phyloP scores from a whole-genome alignment of 129 eudicot species.

The Daucus carota region DNA sequence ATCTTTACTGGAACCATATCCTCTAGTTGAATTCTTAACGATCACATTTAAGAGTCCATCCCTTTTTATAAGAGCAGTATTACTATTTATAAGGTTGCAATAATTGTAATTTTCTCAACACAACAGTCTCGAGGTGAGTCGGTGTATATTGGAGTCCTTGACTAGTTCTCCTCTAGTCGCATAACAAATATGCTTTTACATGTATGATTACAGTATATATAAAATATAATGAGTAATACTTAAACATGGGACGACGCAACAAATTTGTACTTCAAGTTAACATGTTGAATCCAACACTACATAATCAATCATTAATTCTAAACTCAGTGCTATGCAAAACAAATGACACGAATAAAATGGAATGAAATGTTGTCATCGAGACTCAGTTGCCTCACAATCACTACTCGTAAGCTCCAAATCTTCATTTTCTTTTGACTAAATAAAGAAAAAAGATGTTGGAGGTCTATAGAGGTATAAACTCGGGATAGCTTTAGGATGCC shows the following conservation, averaged over 20 bases:
- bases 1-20: not conserved
- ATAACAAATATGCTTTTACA: not conserved
- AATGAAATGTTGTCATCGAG: not conserved
- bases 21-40: not conserved
- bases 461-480: not conserved
- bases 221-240: not conserved
- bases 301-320: not conserved
- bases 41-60: not conserved
- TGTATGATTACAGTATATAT: not conserved
- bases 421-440: not conserved
- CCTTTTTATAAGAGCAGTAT: not conserved
- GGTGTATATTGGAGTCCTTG: not conserved
- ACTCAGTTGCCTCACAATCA: too few species aligned
- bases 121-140: not conserved
- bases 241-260: not conserved
- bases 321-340: not conserved
- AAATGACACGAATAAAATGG: too few species aligned
- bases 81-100: not conserved
- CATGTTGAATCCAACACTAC: not conserved
- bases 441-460: not conserved
- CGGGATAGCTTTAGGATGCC: not conserved
- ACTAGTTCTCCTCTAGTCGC: not conserved
- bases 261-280: too few species aligned
- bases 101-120: not conserved
- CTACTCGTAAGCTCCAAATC: too few species aligned